phyloP scores from a whole-genome alignment of 78 protist genomes.

The Guillardia theta region DNA sequence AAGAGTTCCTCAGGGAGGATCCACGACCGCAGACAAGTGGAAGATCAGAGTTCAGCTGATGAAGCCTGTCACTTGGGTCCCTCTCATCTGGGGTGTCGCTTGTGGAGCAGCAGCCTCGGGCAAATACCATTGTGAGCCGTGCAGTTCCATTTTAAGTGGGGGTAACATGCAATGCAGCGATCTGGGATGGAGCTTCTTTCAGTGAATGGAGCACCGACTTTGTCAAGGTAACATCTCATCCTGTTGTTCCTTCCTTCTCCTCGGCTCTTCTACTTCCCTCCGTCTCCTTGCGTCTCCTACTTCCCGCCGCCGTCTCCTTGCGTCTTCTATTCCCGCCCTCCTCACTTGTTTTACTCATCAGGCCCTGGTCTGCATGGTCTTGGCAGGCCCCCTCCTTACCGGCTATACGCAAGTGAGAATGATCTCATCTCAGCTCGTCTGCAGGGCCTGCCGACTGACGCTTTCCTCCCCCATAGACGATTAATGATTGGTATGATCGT shows the following conservation, averaged over 20 bases:
- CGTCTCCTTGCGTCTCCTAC: neutral
- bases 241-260: neutral
- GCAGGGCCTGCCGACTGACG: too few relatives aligned
- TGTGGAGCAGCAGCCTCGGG: constrained; percentile 63
- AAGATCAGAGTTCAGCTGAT: constrained; percentile 50
- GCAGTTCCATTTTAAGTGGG: neutral
- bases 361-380: constrained; percentile 18
- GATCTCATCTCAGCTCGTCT: neutral
- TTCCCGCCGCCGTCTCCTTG: neutral
- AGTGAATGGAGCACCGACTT: constrained; percentile 19
- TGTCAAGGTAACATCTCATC: neutral
- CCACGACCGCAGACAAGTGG: constrained; percentile 1
- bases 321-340: neutral
- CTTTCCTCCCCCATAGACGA: neutral
- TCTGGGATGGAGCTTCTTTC: neutral
- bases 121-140: neutral
- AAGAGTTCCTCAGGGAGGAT: neutral
- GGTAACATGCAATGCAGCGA: neutral
- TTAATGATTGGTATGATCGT: constrained; percentile 40
- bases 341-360: neutral
- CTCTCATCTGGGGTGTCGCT: constrained; percentile 61
- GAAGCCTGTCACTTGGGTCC: constrained; percentile 51
- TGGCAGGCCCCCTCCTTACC: constrained; percentile 49
- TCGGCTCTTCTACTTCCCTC: neutral
- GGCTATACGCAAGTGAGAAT: constrained; percentile 34